Evolutionary conservation across 345 rosid species (phyloP), one percentile per base, ranked within the genome.

Genomic region (Eutrema heterophyllum): DNA sequence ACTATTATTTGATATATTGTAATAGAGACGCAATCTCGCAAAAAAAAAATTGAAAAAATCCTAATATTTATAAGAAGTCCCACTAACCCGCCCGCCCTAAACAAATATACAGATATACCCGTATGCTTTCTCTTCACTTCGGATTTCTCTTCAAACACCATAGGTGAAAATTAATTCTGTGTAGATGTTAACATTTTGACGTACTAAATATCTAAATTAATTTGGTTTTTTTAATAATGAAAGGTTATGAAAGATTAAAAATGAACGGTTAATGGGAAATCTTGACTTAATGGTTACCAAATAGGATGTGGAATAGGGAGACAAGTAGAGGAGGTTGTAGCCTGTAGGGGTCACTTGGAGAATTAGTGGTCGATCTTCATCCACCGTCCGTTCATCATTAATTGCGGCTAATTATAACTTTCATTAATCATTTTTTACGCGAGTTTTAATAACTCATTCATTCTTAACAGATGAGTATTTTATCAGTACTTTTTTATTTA

Each of bases 381-480:
- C 48, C 71, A 76, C 80, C 80, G 71, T 64, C 80, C 65, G 35
- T 68, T 75, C 49, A 70, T 77, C 61, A 64, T 56, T 77, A 77
- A 4, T 16, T 54, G 27, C 64, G 27, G 64, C 70, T 75, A 62
- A 53, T 63, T 53, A 48, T 41, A 35, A 35, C 36, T 69, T 69
- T 68, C 29, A 1, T 52, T 61, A 44, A 4, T 32, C 44, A 57
- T 67, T 58, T 49, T 14, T 43, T 21, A 40, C 32, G 48, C 53
- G 18, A 40, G 67, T 18, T 39, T 39, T 39, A 48, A 46, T 39
- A 18, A 15, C 32, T 62, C 68, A 2, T 11, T 38, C 21, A 60
- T 15, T 49, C 38, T 50, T 39, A 59, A 48, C 16, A 38, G 14
- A 35, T 16, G 13, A 58, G 5, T 58, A 5, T 36, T 35, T 11